These are phyloP conservation scores for Epichloe elymi DNA, from an alignment of 2,329 filamentous ascomycete genomes.

Conservation along the genomic window DNA sequence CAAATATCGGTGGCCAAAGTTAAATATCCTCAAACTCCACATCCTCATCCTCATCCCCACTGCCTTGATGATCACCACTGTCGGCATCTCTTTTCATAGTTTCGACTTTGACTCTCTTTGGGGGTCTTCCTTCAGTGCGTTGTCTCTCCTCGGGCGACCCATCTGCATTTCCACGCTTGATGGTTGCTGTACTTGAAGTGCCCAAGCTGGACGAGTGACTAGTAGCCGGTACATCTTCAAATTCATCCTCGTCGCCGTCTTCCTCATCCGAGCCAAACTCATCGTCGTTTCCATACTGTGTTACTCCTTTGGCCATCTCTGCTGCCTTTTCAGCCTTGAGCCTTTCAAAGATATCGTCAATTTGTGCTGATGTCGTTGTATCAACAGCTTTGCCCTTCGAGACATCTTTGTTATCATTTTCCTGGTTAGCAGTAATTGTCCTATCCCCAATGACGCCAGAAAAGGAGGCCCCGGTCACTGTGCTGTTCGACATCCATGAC, in stretches of 20 bases:
- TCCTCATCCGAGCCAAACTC: conserved; percentile 24
- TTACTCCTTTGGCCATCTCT: conserved; percentile 22
- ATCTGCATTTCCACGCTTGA: conserved; percentile 23
- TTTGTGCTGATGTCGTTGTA: conserved; percentile 40
- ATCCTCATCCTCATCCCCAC: conserved; percentile 38
- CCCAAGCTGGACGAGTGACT: conserved; percentile 17
- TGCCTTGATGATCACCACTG: conserved; percentile 31
- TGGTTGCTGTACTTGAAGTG: conserved; percentile 18
- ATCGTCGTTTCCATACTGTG: conserved; percentile 19
- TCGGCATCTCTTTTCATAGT: conserved; percentile 28
- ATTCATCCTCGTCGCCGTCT: conserved; percentile 29
- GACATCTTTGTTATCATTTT: conserved; percentile 31
- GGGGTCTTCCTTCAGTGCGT: not conserved
- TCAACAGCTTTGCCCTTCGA: conserved; percentile 25
- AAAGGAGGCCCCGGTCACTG: conserved; percentile 52
- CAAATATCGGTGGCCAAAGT: not conserved
- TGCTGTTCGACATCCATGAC: conserved; percentile 59
- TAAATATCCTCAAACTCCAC: conserved; percentile 48
- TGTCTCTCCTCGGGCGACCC: conserved; percentile 8
- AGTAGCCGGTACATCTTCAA: conserved; percentile 36
- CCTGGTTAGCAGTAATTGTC: conserved; percentile 20
- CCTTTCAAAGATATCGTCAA: conserved; percentile 55
- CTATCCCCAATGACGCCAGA: conserved; percentile 16
- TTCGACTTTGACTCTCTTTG: conserved; percentile 43
- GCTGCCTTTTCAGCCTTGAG: conserved; percentile 48